phyloP scores from a whole-genome alignment of 352 stramenopile species.

The Elongisporangium undulatum region DNA sequence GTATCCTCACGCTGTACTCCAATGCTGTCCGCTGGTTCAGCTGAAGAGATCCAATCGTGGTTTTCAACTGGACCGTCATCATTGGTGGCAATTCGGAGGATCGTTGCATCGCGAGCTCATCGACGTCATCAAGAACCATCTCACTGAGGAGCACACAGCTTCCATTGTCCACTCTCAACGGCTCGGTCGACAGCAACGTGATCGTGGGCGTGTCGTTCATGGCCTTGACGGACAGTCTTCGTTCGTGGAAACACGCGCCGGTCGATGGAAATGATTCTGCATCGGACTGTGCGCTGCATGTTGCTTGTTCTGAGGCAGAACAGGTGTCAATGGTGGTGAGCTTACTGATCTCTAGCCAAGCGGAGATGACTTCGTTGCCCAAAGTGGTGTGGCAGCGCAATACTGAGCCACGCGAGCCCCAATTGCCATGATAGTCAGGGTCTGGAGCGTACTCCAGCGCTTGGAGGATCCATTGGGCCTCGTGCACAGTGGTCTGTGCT shows the following conservation, averaged over 20 bases:
- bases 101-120: slow-evolving; percentile 9
- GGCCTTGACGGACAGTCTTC: slow-evolving; percentile 15
- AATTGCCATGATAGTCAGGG: slow-evolving; percentile 13
- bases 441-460: slow-evolving; percentile 21
- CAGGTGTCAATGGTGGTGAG: background rate
- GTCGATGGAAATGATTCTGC: background rate
- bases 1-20: slow-evolving; percentile 6
- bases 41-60: slow-evolving; percentile 4
- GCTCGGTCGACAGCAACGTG: background rate
- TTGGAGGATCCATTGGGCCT: slow-evolving; percentile 21
- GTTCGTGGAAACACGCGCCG: slow-evolving; percentile 6
- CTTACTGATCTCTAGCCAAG: slow-evolving; percentile 3
- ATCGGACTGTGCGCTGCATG: slow-evolving; percentile 6
- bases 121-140: slow-evolving; percentile 13
- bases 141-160: slow-evolving; percentile 6
- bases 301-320: background rate
- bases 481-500: slow-evolving; percentile 15
- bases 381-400: background rate
- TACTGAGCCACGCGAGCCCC: slow-evolving; percentile 6
- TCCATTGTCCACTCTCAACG: slow-evolving; percentile 2
- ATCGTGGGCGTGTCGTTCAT: slow-evolving; percentile 18
- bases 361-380: slow-evolving; percentile 4
- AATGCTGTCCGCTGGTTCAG: slow-evolving; percentile 11
- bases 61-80: slow-evolving; percentile 8
- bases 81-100: slow-evolving; percentile 11